Evolutionary conservation across 2,329 filamentous ascomycete genomes (phyloP), one percentile per base, ranked within the genome.

Genomic region (Bertia moriformis): DNA sequence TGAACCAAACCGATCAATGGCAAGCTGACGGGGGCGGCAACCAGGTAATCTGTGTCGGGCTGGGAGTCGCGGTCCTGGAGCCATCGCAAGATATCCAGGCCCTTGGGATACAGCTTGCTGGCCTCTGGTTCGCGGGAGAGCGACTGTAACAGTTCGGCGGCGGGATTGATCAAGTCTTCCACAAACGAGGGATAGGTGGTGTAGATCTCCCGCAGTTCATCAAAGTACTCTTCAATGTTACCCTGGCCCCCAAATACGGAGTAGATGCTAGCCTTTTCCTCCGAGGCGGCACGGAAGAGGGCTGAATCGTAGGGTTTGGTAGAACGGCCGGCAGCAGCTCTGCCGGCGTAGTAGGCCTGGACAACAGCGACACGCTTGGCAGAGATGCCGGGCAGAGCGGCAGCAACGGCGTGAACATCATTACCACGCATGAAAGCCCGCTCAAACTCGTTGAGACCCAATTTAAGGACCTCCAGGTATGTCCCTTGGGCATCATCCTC

Each of bases 271-370:
- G 78, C 77, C 45, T 73, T 73, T 44, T 71, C 73, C 42, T 83
- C 78, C 18, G 68, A 65, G 4, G 76, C 78, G 38, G 80, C 79
- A 45, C 80, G 69, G 48, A 83, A 69, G 22, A 85, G 66, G 24
- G 80, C 80, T 30, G 80, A 84, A 49, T 83, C 76, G 53, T 84
- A 78, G 39, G 74, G 64, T 56, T 79, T 78, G 52, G 81, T 77
- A 22, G 77, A 72, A 48, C 80, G 65, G 44, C 74, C 75, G 27
- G 71, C 69, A 7, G 78, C 77, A 38, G 73, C 68, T 48, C 80
- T 70, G 42, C 76, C 80, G 43, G 76, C 72, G 54, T 83, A 84
- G 64, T 84, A 85, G 52, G 73, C 71, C 51, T 70, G 63, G 4
- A 83, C 74, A 10, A 79, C 76, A 46, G 75, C 61, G 39, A 79